Evolutionary conservation across 202 grass and related monocot genomes (phyloP).

Genomic region (Digitaria exilis): DNA sequence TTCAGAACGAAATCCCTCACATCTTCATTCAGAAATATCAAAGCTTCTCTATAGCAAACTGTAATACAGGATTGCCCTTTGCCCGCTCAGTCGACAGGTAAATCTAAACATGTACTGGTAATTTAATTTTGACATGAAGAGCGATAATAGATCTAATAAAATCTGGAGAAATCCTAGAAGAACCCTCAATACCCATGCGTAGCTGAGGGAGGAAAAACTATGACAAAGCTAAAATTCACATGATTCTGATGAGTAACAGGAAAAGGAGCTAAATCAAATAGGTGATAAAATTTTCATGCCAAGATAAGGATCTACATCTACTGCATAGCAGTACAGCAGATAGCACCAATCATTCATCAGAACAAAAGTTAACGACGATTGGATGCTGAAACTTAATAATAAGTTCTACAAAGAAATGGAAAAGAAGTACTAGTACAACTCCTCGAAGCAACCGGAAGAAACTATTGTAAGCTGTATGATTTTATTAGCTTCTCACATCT

Average conservation of each 20-base stretch:
- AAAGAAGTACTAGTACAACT: not conserved
- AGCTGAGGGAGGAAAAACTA: no score
- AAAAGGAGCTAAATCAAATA: not conserved
- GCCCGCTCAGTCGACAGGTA: not conserved
- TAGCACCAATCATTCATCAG: not conserved
- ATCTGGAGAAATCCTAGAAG: not conserved
- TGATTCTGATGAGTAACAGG: not conserved
- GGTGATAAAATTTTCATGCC: not conserved
- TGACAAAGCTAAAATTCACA: not conserved
- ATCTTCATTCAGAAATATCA: not conserved
- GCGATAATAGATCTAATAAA: not conserved
- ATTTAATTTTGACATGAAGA: not conserved
- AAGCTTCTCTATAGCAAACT: not conserved
- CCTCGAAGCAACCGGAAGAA: not conserved
- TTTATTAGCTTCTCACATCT: not conserved
- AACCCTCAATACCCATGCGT: not conserved
- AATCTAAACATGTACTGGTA: not conserved
- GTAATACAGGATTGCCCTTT: not conserved
- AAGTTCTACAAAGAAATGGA: not conserved
- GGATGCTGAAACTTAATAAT: not conserved
- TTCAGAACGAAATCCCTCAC: not conserved
- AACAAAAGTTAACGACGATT: slow-evolving; percentile 14
- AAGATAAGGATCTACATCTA: not conserved
- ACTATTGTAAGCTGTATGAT: not conserved
- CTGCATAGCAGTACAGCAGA: no score